Conservation (phyloP, 805 yeast species). For the Candida sanyiensis region DNA sequence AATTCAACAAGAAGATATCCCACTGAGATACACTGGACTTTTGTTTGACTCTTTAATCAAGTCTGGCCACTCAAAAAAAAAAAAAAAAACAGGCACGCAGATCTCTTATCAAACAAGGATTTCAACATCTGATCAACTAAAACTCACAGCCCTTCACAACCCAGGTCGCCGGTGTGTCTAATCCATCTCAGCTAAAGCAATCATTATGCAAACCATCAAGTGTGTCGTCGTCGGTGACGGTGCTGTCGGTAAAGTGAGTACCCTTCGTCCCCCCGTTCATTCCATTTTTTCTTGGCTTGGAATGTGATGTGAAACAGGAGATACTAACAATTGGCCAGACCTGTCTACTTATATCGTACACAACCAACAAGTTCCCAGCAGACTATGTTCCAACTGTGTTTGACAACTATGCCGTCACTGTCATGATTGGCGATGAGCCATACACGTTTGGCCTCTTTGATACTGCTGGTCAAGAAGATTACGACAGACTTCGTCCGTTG, state of each 20-base stretch:
- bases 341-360: conserved; percentile 89
- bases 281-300: not conserved
- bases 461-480: conserved; percentile 99
- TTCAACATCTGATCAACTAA: too few relatives aligned
- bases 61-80: too few relatives aligned
- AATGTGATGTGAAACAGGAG: conserved; percentile 2
- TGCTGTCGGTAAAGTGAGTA: conserved; percentile 87
- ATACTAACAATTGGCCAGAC: conserved; percentile 38
- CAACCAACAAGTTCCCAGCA: conserved; percentile 95
- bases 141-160: too few relatives aligned
- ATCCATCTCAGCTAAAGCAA: too few relatives aligned
- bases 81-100: too few relatives aligned
- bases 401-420: conserved; percentile 91
- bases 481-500: conserved; percentile 93
- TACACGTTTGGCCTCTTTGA: conserved; percentile 95
- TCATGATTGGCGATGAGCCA: conserved; percentile 96
- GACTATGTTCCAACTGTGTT: conserved; percentile 99
- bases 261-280: too few relatives aligned
- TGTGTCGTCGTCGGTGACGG: conserved; percentile 99
- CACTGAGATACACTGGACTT: too few relatives aligned
- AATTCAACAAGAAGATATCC: too few relatives aligned
- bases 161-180: too few relatives aligned
- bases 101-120: too few relatives aligned
- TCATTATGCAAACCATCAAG: conserved; percentile 54
- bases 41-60: too few relatives aligned